These are phyloP conservation scores for Avena sativa DNA, from an alignment of 176 grass and related monocot species.

Conservation along the genomic window DNA sequence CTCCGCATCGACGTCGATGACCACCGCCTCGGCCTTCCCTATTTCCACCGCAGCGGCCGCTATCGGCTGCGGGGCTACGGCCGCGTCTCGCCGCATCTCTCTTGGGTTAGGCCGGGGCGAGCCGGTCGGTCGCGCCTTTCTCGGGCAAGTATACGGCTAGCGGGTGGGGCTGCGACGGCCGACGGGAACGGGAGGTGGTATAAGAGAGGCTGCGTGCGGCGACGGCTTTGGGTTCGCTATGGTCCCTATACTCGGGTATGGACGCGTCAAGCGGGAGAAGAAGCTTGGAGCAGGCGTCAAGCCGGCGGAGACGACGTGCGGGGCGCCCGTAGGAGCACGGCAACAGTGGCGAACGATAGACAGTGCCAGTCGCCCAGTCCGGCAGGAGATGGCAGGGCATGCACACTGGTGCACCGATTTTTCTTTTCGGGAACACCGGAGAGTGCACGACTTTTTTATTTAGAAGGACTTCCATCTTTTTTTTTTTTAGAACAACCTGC, in stretches of 20 bases:
- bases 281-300: not conserved
- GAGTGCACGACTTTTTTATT: too few relatives aligned
- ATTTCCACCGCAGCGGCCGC: not conserved
- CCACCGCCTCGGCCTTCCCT: not conserved
- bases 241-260: not conserved
- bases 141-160: conserved; percentile 6
- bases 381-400: too few relatives aligned
- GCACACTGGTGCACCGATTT: too few relatives aligned
- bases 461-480: too few relatives aligned
- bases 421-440: too few relatives aligned
- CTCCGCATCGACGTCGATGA: not conserved
- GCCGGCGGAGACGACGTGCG: not conserved
- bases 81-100: conserved; percentile 45
- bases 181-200: not conserved
- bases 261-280: not conserved
- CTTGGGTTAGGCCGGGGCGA: not conserved
- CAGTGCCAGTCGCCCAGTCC: too few relatives aligned
- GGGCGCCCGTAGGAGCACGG: not conserved
- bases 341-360: not conserved
- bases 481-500: too few relatives aligned
- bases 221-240: not conserved
- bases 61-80: conserved; percentile 30
- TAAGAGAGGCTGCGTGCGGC: not conserved
- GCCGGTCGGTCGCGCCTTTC: not conserved
- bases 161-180: not conserved